phyloP scores from a whole-genome alignment of 2,329 filamentous ascomycete species.

The Talaromyces sp. region DNA sequence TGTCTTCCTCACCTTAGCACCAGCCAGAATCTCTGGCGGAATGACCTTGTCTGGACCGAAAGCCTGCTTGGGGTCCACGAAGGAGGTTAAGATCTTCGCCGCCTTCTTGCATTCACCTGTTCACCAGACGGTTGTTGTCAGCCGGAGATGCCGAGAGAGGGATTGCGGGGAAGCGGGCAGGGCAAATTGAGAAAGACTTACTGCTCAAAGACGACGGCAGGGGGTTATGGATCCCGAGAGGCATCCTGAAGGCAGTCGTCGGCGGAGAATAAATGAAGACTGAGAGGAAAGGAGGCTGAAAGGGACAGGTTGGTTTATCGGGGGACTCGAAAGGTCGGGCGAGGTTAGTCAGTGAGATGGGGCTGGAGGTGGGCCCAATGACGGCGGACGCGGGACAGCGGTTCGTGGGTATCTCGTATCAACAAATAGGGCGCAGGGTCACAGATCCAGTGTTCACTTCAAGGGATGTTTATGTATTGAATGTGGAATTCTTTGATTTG shows the following conservation, averaged over 20 bases:
- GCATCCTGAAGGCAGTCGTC: constrained; percentile 32
- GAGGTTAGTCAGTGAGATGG: constrained; percentile 26
- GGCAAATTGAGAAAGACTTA: constrained; percentile 33
- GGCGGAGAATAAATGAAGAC: constrained; percentile 5
- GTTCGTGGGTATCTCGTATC: too few species aligned
- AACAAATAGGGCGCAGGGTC: background rate
- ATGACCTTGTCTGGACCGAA: constrained; percentile 98
- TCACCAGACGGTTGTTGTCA: constrained; percentile 34
- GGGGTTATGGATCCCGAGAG: constrained; percentile 51
- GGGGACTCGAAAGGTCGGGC: constrained; percentile 12
- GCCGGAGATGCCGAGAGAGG: constrained; percentile 24
- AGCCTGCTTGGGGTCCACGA: constrained; percentile 88
- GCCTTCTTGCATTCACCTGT: constrained; percentile 97
- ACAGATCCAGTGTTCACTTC: background rate
- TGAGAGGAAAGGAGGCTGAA: constrained; percentile 3
- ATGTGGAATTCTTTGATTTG: too few species aligned
- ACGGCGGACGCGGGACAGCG: constrained; percentile 22
- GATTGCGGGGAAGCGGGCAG: constrained; percentile 37
- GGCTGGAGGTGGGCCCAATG: constrained; percentile 30
- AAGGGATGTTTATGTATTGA: too few species aligned
- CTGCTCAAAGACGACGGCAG: constrained; percentile 53
- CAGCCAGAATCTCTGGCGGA: constrained; percentile 82
- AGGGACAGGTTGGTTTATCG: constrained; percentile 11
- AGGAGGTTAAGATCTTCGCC: constrained; percentile 91
- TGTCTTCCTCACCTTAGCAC: constrained; percentile 73